Percentiles rank a stretch among this genome's conserved stretches.
phyloP scores from a whole-genome alignment of 495 filamentous ascomycete species.

The Usnea hakonensis region DNA sequence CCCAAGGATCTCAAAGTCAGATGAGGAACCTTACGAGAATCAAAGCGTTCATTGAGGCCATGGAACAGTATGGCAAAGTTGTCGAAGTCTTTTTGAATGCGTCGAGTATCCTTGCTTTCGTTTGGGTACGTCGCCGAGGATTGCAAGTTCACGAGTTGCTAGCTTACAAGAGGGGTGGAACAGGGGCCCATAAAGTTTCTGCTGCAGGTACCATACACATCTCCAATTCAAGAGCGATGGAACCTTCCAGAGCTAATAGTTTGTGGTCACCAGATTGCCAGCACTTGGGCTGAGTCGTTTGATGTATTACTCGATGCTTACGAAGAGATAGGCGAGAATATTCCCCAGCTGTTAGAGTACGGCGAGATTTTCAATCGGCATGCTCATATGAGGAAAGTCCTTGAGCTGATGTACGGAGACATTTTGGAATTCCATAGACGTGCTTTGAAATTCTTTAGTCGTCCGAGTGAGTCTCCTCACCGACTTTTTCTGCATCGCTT shows the following conservation, averaged over 20 bases:
- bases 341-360: constrained; percentile 19
- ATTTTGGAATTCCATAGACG: constrained; percentile 38
- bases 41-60: constrained; percentile 34
- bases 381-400: constrained; percentile 25
- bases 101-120: constrained; percentile 30
- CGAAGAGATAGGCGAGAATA: background rate
- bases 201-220: background rate
- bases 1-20: background rate
- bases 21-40: constrained; percentile 34
- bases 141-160: background rate
- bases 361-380: constrained; percentile 26
- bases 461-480: background rate
- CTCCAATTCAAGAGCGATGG: background rate
- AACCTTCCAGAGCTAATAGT: background rate
- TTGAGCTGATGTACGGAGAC: constrained; percentile 38
- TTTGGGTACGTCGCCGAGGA: constrained; percentile 28
- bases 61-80: constrained; percentile 34
- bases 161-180: background rate
- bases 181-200: background rate
- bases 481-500: background rate
- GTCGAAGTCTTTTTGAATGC: constrained; percentile 35
- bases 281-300: background rate
- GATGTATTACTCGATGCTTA: background rate
- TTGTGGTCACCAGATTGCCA: background rate
- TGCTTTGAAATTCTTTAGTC: constrained; percentile 28